Conservation (phyloP, 257 asterid genomes). For the Solanum peruvianum region DNA sequence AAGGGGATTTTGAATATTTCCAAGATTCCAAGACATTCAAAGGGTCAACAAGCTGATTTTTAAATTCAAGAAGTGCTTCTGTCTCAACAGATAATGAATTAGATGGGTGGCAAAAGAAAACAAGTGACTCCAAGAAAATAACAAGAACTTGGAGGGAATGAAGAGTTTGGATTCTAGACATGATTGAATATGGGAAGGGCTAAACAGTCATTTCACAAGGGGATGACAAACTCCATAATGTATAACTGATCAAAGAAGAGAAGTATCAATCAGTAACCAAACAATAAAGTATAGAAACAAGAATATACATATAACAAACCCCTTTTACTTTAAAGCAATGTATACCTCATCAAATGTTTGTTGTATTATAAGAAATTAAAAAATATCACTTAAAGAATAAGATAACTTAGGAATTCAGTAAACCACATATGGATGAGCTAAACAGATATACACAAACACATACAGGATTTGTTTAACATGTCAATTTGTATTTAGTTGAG, state of each 20-base stretch:
- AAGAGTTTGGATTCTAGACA: constrained; percentile 30
- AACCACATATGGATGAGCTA: neutral
- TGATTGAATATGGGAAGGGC: constrained; percentile 17
- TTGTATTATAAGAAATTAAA: neutral
- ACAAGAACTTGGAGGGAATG: constrained; percentile 31
- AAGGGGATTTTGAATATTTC: constrained; percentile 31
- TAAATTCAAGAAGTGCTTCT: constrained; percentile 62
- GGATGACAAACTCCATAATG: constrained; percentile 31
- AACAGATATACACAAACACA: neutral
- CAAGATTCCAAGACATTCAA: constrained; percentile 54
- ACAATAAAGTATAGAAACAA: neutral
- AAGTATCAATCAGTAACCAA: constrained; percentile 16
- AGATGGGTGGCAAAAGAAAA: constrained; percentile 13
- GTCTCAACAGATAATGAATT: constrained; percentile 27
- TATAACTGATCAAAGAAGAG: constrained; percentile 24
- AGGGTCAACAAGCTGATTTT: constrained; percentile 59
- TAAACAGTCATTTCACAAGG: constrained; percentile 18
- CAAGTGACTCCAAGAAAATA: constrained; percentile 21
- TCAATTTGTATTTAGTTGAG: constrained; percentile 9
- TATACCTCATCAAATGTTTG: neutral
- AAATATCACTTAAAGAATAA: neutral
- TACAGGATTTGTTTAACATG: constrained; percentile 5
- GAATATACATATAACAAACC: neutral
- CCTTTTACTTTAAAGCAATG: neutral
- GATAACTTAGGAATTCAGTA: neutral